These are phyloP conservation scores for Lenwebbia sp. DNA, from an alignment of 345 rosid genomes.

Conservation along the genomic window DNA sequence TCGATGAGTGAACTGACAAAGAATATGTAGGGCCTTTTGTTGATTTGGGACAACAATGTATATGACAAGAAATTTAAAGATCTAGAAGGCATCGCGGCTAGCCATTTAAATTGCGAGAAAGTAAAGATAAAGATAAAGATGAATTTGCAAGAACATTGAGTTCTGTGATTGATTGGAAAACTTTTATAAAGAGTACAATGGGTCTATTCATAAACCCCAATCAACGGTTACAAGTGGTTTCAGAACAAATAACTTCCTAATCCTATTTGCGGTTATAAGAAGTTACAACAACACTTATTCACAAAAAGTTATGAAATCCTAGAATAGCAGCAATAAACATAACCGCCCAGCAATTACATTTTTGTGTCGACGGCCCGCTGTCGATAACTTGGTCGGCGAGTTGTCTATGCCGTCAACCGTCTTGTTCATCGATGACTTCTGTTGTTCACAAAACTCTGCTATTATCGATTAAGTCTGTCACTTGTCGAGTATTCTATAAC, in stretches of 20 bases:
- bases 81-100: background rate
- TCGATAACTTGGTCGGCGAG: background rate
- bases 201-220: background rate
- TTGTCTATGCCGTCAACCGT: too few relatives aligned
- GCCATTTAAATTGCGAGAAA: background rate
- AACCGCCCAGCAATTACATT: background rate
- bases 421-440: background rate
- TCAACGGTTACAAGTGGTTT: accelerated
- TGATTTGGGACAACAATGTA: background rate
- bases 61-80: background rate
- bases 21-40: background rate
- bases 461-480: too few relatives aligned
- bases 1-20: background rate
- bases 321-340: background rate
- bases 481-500: background rate
- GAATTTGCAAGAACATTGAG: background rate
- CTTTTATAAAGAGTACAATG: too few relatives aligned
- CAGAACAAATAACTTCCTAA: background rate
- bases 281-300: background rate
- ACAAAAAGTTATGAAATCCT: background rate
- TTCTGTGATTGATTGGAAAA: background rate
- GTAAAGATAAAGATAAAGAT: background rate
- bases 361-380: background rate
- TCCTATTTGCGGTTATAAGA: background rate
- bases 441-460: background rate